Conservation (phyloP, 2,329 filamentous ascomycete genomes). For the Ceratocystis lukuohia region DNA sequence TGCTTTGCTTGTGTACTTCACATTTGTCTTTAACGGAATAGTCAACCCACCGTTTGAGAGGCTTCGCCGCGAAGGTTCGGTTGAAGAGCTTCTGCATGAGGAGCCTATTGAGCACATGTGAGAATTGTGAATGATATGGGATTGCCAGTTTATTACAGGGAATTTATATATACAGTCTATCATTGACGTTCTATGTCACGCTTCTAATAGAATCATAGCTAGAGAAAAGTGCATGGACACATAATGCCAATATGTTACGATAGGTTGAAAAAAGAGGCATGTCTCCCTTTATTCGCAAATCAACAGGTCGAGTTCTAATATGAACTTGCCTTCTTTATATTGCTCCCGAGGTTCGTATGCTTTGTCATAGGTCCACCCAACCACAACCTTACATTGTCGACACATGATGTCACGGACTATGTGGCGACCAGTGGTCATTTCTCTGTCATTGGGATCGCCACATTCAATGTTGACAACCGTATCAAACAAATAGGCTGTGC, state of each 20-base stretch:
- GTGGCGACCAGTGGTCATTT: constrained; percentile 94
- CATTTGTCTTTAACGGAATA: constrained; percentile 90
- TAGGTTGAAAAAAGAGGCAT: too few species aligned
- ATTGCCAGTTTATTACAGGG: not conserved
- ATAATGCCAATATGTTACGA: not conserved
- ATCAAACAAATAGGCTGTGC: constrained; percentile 95
- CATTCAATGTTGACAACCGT: constrained; percentile 79
- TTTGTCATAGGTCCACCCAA: constrained; percentile 99
- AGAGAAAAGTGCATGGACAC: not conserved
- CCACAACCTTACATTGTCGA: constrained; percentile 78
- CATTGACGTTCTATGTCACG: too few species aligned
- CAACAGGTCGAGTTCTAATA: constrained; percentile 81
- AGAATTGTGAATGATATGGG: not conserved
- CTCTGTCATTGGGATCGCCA: constrained; percentile 78
- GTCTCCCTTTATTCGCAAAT: constrained; percentile 49
- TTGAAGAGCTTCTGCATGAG: constrained; percentile 60
- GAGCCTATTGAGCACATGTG: constrained; percentile 63
- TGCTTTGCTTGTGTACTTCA: constrained; percentile 82
- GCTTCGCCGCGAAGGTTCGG: constrained; percentile 42
- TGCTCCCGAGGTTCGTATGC: constrained; percentile 85
- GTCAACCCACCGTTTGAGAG: constrained; percentile 66
- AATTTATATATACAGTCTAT: not conserved
- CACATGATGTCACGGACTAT: constrained; percentile 88
- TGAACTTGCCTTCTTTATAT: constrained; percentile 98
- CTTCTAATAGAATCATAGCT: not conserved